A percentile compares a stretch with the other conserved stretches of the same genome.
These are phyloP conservation scores for Suillus hirtellus DNA, from an alignment of 768 basidiomycete genomes.

Conservation along the genomic window DNA sequence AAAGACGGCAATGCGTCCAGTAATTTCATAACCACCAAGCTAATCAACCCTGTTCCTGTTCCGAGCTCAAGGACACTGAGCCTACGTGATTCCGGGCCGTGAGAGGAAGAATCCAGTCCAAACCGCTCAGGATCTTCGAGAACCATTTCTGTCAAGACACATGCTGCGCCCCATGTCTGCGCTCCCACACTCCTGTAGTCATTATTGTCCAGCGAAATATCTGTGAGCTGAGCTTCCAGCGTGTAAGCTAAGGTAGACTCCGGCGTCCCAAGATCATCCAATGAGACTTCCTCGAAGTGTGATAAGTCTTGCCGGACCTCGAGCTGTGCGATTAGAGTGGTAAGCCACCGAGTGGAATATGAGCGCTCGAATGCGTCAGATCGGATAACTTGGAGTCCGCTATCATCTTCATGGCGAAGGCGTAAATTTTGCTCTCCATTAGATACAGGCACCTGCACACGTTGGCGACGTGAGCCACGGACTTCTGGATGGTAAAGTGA, in stretches of 20 bases:
- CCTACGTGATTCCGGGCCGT: not conserved
- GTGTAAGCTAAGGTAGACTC: constrained; percentile 1
- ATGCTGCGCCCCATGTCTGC: constrained; percentile 89
- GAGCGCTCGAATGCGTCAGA: constrained; percentile 69
- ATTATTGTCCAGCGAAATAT: constrained; percentile 68
- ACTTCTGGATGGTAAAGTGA: constrained; percentile 62
- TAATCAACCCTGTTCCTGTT: constrained; percentile 58
- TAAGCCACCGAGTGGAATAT: constrained; percentile 75
- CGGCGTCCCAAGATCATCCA: not conserved
- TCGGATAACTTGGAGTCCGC: constrained; percentile 37
- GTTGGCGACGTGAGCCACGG: constrained; percentile 53
- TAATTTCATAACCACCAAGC: constrained; percentile 40
- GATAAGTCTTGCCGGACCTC: constrained; percentile 16
- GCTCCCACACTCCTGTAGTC: constrained; percentile 76
- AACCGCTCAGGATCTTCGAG: constrained; percentile 56
- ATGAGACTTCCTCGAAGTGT: not conserved
- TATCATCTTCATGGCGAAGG: constrained; percentile 4
- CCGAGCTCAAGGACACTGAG: constrained; percentile 54
- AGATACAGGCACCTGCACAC: not conserved
- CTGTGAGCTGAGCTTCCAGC: constrained; percentile 54
- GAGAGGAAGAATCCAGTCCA: constrained; percentile 31
- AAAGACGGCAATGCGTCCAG: constrained; percentile 15
- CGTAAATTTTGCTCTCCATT: not conserved
- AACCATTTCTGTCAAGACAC: constrained; percentile 76
- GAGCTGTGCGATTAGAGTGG: constrained; percentile 52